Percentiles rank a stretch among this genome's conserved stretches.
Evolutionary conservation across 805 yeast genomes (phyloP).

Genomic region (Candida vartiovaarae): DNA sequence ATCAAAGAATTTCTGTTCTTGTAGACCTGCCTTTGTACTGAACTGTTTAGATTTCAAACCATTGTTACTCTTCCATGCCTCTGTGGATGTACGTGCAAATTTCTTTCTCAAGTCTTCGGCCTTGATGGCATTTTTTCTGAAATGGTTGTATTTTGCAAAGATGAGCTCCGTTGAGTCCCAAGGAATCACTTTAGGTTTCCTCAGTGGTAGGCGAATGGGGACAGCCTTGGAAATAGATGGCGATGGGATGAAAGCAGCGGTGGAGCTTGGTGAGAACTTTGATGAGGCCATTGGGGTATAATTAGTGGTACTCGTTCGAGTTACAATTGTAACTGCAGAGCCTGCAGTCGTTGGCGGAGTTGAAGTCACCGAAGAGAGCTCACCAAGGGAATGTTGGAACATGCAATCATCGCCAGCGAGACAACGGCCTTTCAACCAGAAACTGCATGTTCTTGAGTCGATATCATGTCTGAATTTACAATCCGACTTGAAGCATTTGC

Average conservation of each 20-base stretch:
- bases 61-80: slow-evolving; percentile 21
- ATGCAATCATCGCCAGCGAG: slow-evolving; percentile 34
- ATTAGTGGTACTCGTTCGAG: too few species aligned
- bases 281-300: too few species aligned
- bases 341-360: slow-evolving; percentile 1
- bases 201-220: slow-evolving; percentile 13
- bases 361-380: slow-evolving; percentile 1
- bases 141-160: slow-evolving; percentile 12
- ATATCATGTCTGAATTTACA: slow-evolving; percentile 41
- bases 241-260: neutral
- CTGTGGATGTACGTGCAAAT: slow-evolving; percentile 22
- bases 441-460: slow-evolving; percentile 34
- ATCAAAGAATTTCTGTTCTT: slow-evolving; percentile 15
- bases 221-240: slow-evolving; percentile 5
- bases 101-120: slow-evolving; percentile 20
- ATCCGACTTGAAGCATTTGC: slow-evolving; percentile 36
- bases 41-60: slow-evolving; percentile 20
- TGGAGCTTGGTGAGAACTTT: neutral
- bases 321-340: neutral
- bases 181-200: slow-evolving; percentile 19
- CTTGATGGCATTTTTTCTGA: slow-evolving; percentile 15
- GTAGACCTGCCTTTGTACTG: slow-evolving; percentile 22
- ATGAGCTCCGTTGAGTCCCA: slow-evolving; percentile 18
- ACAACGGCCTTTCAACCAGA: slow-evolving; percentile 40
- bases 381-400: slow-evolving; percentile 29